Conservation (phyloP, 495 filamentous ascomycete species). For the Pseudomonodictys pantanalensis region DNA sequence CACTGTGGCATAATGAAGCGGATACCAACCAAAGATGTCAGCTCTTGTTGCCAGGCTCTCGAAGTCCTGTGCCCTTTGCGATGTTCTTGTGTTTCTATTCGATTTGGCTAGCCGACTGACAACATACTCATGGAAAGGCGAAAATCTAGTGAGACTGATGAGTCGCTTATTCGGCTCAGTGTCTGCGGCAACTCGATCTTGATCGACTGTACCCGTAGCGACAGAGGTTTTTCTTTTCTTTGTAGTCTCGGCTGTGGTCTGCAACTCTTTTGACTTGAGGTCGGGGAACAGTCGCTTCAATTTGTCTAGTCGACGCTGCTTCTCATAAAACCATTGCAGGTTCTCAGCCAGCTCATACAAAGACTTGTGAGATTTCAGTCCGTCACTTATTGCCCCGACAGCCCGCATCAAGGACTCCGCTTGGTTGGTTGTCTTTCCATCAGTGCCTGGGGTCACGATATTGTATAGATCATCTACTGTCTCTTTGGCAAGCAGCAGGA, state of each 20-base stretch:
- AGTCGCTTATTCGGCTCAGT: background rate
- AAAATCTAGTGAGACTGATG: background rate
- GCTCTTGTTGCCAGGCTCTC: background rate
- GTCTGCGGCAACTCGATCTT: too few relatives aligned
- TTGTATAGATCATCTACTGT: background rate
- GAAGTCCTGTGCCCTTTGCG: background rate
- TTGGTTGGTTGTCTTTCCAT: background rate
- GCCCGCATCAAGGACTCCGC: background rate
- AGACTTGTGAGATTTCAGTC: background rate
- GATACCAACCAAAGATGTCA: conserved; percentile 7
- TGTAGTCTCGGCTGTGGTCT: too few relatives aligned
- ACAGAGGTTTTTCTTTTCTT: background rate
- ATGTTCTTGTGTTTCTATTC: too few relatives aligned
- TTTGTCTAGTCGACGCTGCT: background rate
- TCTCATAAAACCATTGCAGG: background rate
- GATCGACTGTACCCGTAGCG: background rate
- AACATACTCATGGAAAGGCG: background rate
- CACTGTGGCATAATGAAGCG: conserved; percentile 2
- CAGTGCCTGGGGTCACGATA: background rate
- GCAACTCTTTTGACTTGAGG: too few relatives aligned
- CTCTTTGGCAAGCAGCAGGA: background rate
- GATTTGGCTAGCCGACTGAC: too few relatives aligned
- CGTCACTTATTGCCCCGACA: background rate
- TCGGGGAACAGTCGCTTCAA: background rate
- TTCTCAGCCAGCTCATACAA: background rate